Percentiles rank a stretch among this genome's conserved stretches.
These are phyloP conservation scores for Albatrellus ellisii DNA, from an alignment of 768 basidiomycete species.

Conservation along the genomic window DNA sequence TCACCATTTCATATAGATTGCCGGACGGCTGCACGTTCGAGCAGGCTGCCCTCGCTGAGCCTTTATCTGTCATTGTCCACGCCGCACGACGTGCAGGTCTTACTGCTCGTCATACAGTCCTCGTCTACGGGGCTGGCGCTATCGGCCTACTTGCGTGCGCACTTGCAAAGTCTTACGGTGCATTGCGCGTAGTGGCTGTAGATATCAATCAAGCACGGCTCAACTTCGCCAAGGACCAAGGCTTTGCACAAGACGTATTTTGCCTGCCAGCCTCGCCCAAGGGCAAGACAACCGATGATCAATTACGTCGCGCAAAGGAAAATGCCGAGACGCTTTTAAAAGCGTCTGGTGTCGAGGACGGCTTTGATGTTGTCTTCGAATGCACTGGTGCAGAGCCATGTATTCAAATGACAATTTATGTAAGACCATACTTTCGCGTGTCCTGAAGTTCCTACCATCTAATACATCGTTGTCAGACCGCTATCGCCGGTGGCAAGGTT, in stretches of 20 bases:
- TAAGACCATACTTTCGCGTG: slow-evolving; percentile 30
- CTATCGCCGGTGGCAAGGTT: slow-evolving; percentile 76
- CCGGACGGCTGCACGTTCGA: slow-evolving; percentile 69
- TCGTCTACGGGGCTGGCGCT: slow-evolving; percentile 87
- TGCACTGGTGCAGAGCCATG: slow-evolving; percentile 90
- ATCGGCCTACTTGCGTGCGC: slow-evolving; percentile 87
- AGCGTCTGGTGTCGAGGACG: slow-evolving; percentile 49
- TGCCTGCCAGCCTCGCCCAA: slow-evolving; percentile 39
- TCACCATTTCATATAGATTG: slow-evolving; percentile 30
- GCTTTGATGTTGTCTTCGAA: slow-evolving; percentile 90
- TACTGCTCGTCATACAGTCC: slow-evolving; percentile 48
- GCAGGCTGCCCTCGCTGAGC: slow-evolving; percentile 83
- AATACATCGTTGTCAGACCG: slow-evolving; percentile 37
- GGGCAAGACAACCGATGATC: slow-evolving; percentile 41
- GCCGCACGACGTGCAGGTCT: slow-evolving; percentile 33
- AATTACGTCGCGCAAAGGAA: slow-evolving; percentile 47
- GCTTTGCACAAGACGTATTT: slow-evolving; percentile 66
- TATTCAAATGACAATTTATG: slow-evolving; percentile 84
- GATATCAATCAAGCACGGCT: slow-evolving; percentile 82
- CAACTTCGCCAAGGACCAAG: slow-evolving; percentile 60
- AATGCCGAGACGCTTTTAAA: slow-evolving; percentile 36
- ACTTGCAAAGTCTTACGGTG: slow-evolving; percentile 60
- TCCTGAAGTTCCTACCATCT: slow-evolving; percentile 4
- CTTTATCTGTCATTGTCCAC: slow-evolving; percentile 80
- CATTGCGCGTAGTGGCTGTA: slow-evolving; percentile 56